Evolutionary conservation across 768 basidiomycete species (phyloP), one percentile per base, ranked within the genome.

Genomic region (Lactarius hengduanensis): DNA sequence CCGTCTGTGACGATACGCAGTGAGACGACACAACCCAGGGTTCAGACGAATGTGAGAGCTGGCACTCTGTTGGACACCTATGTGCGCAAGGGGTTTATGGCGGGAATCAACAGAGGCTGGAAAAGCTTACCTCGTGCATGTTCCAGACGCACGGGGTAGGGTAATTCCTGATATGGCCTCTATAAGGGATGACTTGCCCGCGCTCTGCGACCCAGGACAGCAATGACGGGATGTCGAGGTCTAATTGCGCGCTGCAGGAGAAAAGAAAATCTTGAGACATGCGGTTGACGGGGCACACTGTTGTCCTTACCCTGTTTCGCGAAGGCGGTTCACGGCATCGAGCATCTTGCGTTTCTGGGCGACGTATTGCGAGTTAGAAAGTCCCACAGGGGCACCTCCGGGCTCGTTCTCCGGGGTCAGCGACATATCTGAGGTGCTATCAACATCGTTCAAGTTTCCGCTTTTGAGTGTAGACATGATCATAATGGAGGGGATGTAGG

Each of bases 161-260:
- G 82, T 88, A 11, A 91, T 84, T 0, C 89, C 88, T 0, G 88
- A 89, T 45, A 92, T 90, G 0, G 87, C 83, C 71, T 92, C 90
- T 13, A 92, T 91, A 2, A 91, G 79, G 0, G 90, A 91, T 0
- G 88, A 90, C 70, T 91, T 91, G 0, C 90, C 90, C 0, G 87
- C 88, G 50, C 86, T 88, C 70, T 92, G 90, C 2, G 79, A 82
- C 0, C 90, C 11, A 90, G 83, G 40, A 90, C 90, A 0, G 85
- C 87, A 34, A 92, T 90, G 65, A 85, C 83, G 0, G 90, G 0
- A 91, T 76, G 71, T 90, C 88, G 11, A 92, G 82, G 61, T 91
- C 87, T 10, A 82, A 78, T 67, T 90, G 84, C 0, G 86, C 86
- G 0, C 89, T 91, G 55, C 22, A 59, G 43, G 20, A 34, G n/a